phyloP scores from a whole-genome alignment of 2,329 filamentous ascomycete genomes.

The Zasmidium angulare region DNA sequence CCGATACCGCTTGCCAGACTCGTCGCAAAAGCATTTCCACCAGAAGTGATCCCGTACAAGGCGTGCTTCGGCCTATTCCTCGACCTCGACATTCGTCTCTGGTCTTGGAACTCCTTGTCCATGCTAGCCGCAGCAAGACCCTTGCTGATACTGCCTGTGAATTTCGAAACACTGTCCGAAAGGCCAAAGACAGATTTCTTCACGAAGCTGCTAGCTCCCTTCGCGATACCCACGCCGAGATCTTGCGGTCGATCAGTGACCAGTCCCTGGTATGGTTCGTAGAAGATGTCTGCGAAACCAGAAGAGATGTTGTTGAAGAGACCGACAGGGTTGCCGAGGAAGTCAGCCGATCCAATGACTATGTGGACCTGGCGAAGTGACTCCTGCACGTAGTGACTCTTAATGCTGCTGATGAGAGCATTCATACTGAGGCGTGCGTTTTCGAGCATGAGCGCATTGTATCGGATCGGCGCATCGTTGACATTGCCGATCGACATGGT shows the following conservation, averaged over 20 bases:
- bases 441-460: slow-evolving; percentile 92
- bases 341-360: slow-evolving; percentile 94
- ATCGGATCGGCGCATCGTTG: slow-evolving; percentile 91
- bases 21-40: slow-evolving; percentile 90
- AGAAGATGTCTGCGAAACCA: slow-evolving; percentile 96
- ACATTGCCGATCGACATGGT: slow-evolving; percentile 99
- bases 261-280: slow-evolving; percentile 96
- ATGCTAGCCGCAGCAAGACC: slow-evolving; percentile 91
- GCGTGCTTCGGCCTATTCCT: slow-evolving; percentile 96
- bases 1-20: slow-evolving; percentile 92
- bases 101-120: slow-evolving; percentile 98
- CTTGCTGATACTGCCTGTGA: slow-evolving; percentile 96
- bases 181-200: slow-evolving; percentile 99
- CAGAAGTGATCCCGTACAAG: slow-evolving; percentile 90
- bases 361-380: slow-evolving; percentile 95
- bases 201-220: slow-evolving; percentile 93
- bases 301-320: slow-evolving; percentile 98
- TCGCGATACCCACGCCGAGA: slow-evolving; percentile 90
- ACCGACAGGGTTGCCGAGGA: slow-evolving; percentile 94
- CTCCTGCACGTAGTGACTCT: slow-evolving; percentile 95
- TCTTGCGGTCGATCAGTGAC: slow-evolving; percentile 96
- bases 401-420: slow-evolving; percentile 79
- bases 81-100: slow-evolving; percentile 86
- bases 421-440: slow-evolving; percentile 89
- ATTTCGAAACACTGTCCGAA: slow-evolving; percentile 95